Conservation (phyloP, 768 basidiomycete species). For the Trametes cingulata region DNA sequence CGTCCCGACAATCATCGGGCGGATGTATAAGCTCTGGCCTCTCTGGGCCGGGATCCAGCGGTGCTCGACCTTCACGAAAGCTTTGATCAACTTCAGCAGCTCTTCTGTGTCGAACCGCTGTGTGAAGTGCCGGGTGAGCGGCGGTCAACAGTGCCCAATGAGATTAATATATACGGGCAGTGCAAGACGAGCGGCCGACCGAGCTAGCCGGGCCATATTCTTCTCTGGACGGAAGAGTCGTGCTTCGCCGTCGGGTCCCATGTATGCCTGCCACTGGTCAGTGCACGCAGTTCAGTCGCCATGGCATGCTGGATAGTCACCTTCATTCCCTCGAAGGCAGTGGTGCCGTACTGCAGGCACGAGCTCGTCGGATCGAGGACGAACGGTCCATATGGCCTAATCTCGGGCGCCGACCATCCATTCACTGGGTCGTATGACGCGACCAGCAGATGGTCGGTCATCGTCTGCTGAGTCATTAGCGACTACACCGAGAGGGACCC, state of each 20-base stretch:
- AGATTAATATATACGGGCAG: conserved; percentile 52
- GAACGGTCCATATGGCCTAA: conserved; percentile 68
- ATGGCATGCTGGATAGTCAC: conserved; percentile 31
- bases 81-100: conserved; percentile 56
- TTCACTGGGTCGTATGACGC: conserved; percentile 56
- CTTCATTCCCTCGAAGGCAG: conserved; percentile 69
- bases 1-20: conserved; percentile 68
- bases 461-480: conserved; percentile 38
- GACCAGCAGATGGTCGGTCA: conserved; percentile 79
- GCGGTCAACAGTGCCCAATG: not conserved
- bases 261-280: conserved; percentile 54
- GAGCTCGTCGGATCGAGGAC: conserved; percentile 54
- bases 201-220: conserved; percentile 83
- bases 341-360: conserved; percentile 61
- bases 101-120: conserved; percentile 46
- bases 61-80: conserved; percentile 64
- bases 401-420: conserved; percentile 74
- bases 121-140: not conserved
- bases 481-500: not conserved
- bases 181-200: conserved; percentile 68
- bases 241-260: conserved; percentile 65
- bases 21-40: conserved; percentile 84
- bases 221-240: conserved; percentile 79
- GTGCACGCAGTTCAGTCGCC: not conserved
- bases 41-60: conserved; percentile 79